phyloP scores from a whole-genome alignment of 108 stramenopile species.

The Chaetoceros tenuissimus region DNA sequence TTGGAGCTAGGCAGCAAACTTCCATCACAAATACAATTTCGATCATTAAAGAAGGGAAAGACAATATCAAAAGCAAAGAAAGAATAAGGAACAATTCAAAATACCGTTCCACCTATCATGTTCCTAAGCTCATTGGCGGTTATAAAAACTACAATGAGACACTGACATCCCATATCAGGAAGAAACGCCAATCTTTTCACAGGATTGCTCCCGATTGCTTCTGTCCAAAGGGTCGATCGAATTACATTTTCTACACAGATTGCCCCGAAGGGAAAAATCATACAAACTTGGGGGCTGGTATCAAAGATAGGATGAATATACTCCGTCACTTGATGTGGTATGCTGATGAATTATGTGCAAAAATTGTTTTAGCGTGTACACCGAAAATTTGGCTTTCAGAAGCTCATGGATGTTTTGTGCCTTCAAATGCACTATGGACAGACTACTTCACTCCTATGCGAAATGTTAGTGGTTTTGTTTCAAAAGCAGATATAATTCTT shows the following conservation, averaged over 20 bases:
- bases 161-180: no score
- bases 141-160: no score
- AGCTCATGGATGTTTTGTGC: not conserved
- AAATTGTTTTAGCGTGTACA: not conserved
- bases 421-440: not conserved
- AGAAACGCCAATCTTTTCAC: no score
- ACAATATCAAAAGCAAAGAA: no score
- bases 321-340: not conserved
- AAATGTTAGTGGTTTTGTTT: not conserved
- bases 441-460: not conserved
- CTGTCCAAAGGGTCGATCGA: not conserved
- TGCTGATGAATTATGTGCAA: not conserved
- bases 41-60: no score
- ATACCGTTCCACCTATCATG: no score
- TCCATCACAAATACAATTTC: no score
- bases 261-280: no score
- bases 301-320: not conserved
- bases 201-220: no score
- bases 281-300: not conserved
- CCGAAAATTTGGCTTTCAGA: not conserved
- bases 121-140: no score
- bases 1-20: no score
- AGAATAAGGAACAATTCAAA: no score
- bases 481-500: not conserved
- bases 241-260: not conserved